Evolutionary conservation across 345 rosid genomes (phyloP).

Genomic region (Gossypium longicalyx): DNA sequence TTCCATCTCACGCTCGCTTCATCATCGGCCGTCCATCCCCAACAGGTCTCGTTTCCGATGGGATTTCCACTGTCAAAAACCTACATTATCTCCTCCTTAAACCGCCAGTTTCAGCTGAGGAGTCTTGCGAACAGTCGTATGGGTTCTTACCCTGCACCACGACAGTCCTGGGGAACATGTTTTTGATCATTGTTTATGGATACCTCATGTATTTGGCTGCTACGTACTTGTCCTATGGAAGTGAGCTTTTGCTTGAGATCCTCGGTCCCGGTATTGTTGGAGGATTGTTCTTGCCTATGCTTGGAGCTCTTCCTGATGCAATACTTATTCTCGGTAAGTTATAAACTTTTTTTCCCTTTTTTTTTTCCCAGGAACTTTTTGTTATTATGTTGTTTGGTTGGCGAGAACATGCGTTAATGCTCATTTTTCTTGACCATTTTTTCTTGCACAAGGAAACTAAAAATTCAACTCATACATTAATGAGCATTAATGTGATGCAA

Average conservation of each 20-base stretch:
- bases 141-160: constrained; percentile 94
- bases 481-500: neutral
- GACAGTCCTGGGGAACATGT: constrained; percentile 67
- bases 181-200: constrained; percentile 72
- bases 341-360: neutral
- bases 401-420: neutral
- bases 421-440: neutral
- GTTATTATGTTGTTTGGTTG: neutral
- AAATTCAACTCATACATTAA: neutral
- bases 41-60: constrained; percentile 57
- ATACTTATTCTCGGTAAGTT: constrained; percentile 84
- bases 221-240: constrained; percentile 70
- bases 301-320: constrained; percentile 97
- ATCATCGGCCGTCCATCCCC: constrained; percentile 12
- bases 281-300: constrained; percentile 85
- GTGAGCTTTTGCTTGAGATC: constrained; percentile 88
- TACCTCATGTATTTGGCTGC: constrained; percentile 80
- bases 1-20: constrained; percentile 37
- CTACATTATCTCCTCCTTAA: constrained; percentile 15
- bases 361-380: too few relatives aligned
- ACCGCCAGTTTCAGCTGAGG: constrained; percentile 15
- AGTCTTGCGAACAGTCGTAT: constrained; percentile 78
- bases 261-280: constrained; percentile 93
- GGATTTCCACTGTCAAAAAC: constrained; percentile 22
- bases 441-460: neutral